Evolutionary conservation across 75 land plant genomes (phyloP).

Genomic region (Pinus albicaulis): DNA sequence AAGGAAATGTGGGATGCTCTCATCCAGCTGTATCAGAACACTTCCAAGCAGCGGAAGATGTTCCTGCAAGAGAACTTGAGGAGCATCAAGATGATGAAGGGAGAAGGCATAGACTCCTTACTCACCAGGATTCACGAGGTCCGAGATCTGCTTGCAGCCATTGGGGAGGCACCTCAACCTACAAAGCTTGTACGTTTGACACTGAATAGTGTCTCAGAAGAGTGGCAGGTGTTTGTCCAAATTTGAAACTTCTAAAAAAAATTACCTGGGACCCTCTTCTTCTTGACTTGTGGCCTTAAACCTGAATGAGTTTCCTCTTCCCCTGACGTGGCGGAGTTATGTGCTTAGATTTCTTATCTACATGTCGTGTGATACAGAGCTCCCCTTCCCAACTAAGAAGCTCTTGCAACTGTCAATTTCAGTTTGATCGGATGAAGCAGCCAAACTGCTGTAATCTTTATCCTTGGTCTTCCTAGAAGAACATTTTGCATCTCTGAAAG

Average conservation of each 20-base stretch:
- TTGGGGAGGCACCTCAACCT: too few species aligned
- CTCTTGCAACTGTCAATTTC: constrained; percentile 27
- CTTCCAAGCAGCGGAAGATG: too few species aligned
- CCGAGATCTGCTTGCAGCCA: too few species aligned
- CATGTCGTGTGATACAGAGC: constrained; percentile 11
- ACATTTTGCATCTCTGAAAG: neutral
- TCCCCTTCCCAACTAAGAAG: constrained; percentile 25
- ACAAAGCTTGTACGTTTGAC: too few species aligned
- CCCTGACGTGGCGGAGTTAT: neutral
- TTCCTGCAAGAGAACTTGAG: too few species aligned
- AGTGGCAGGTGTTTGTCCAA: too few species aligned
- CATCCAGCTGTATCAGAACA: too few species aligned
- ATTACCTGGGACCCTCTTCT: constrained; percentile 13
- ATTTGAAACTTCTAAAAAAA: constrained; percentile 8
- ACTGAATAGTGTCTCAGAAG: too few species aligned
- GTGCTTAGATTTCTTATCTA: neutral
- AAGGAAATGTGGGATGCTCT: too few species aligned
- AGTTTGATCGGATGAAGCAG: neutral
- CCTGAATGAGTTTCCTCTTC: neutral
- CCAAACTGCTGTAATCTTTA: neutral
- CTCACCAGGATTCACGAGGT: too few species aligned
- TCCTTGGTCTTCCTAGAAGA: neutral
- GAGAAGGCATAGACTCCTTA: too few species aligned
- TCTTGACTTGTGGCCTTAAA: neutral
- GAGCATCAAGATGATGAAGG: too few species aligned